Evolutionary conservation across 1,284 basidiomycete species (phyloP).

Genomic region (Phylloporus gajari): DNA sequence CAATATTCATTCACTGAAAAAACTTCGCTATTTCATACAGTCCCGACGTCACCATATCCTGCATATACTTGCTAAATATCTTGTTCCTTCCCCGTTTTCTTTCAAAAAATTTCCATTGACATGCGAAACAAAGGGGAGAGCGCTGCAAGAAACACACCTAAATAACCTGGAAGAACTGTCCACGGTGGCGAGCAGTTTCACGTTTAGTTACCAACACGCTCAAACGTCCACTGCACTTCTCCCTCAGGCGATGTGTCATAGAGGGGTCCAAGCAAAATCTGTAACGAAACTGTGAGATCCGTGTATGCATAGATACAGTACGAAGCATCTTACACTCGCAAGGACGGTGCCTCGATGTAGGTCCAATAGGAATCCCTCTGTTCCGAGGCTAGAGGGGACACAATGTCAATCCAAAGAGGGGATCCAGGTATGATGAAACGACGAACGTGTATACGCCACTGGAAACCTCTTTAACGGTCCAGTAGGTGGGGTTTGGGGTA

Average conservation of each 20-base stretch:
- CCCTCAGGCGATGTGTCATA: too few relatives aligned
- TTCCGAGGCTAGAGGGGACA: not conserved
- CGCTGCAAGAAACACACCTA: not conserved
- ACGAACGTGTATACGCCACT: not conserved
- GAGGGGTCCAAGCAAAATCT: not conserved
- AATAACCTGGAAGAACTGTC: not conserved
- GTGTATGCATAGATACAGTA: not conserved
- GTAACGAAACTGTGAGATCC: not conserved
- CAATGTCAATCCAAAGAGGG: not conserved
- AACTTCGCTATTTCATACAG: too few relatives aligned
- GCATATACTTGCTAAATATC: too few relatives aligned
- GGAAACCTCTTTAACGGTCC: not conserved
- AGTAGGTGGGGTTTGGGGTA: not conserved
- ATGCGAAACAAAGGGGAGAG: too few relatives aligned
- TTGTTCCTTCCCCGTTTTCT: too few relatives aligned
- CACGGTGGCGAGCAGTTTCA: too few relatives aligned
- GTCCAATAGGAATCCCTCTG: too few relatives aligned
- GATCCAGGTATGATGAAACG: not conserved
- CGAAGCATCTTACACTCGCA: not conserved
- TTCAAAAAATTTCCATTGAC: not conserved
- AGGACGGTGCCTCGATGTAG: not conserved
- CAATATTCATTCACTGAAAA: too few relatives aligned
- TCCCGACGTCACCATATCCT: too few relatives aligned
- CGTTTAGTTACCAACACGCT: not conserved
- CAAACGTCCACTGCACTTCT: not conserved